Percentiles rank a stretch among this genome's conserved stretches.
These are phyloP conservation scores for Canavalia ensiformis DNA, from an alignment of 306 rosid species.

Conservation along the genomic window DNA sequence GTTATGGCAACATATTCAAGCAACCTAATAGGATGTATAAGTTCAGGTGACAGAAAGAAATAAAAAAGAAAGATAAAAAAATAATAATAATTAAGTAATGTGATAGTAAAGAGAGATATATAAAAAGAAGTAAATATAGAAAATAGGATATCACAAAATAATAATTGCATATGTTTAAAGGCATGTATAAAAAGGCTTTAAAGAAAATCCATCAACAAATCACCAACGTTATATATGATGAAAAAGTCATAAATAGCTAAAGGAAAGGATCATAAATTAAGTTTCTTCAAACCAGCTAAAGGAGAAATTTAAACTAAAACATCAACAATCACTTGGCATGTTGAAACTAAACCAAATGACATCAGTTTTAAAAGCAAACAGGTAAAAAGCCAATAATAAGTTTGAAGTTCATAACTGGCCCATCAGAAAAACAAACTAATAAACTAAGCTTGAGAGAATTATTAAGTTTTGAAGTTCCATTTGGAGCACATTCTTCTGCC, in stretches of 20 bases:
- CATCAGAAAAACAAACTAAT: background rate
- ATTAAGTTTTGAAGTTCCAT: background rate
- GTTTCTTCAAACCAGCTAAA: too few species aligned
- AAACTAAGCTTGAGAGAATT: background rate
- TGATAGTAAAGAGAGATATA: background rate
- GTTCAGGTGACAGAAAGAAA: too few species aligned
- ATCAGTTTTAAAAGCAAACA: background rate
- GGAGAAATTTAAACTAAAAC: too few species aligned
- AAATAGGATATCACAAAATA: background rate
- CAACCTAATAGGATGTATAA: background rate
- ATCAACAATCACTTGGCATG: background rate
- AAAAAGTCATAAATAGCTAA: too few species aligned
- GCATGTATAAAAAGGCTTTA: background rate
- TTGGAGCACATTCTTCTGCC: background rate
- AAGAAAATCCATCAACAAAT: too few species aligned
- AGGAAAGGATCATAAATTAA: too few species aligned
- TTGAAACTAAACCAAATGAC: background rate
- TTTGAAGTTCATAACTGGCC: background rate
- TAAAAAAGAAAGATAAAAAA: too few species aligned
- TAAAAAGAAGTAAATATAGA: background rate
- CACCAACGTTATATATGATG: too few species aligned
- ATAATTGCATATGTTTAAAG: background rate
- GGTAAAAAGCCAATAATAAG: background rate
- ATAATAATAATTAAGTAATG: too few species aligned
- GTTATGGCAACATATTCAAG: background rate